Evolutionary conservation across 345 rosid genomes (phyloP).

Genomic region (Pseudoturritis turrita): DNA sequence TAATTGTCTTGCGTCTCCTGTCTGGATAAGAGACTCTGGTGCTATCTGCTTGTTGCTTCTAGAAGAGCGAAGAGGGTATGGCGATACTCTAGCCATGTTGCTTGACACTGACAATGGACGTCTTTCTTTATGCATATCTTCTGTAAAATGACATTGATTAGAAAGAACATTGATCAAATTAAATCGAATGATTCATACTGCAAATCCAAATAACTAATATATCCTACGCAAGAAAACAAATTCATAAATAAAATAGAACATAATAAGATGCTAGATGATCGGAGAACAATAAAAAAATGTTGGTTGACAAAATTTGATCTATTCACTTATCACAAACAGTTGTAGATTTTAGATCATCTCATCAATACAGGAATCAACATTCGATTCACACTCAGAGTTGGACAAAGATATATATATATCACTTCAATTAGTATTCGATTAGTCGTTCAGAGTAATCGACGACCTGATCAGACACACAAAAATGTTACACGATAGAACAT

Average conservation of each 20-base stretch:
- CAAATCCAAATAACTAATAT: neutral
- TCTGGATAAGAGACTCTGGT: neutral
- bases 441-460: too few relatives aligned
- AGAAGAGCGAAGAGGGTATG: conserved; percentile 18
- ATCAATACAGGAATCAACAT: neutral
- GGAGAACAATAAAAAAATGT: too few relatives aligned
- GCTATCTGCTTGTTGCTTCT: neutral
- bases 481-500: neutral
- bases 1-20: conserved; percentile 42
- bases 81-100: conserved; percentile 14
- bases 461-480: neutral
- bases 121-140: neutral
- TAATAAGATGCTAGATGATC: too few relatives aligned
- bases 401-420: neutral
- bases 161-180: neutral
- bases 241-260: too few relatives aligned
- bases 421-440: too few relatives aligned
- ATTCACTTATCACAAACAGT: neutral
- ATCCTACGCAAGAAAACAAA: neutral
- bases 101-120: neutral
- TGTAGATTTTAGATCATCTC: too few relatives aligned
- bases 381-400: neutral
- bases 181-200: too few relatives aligned
- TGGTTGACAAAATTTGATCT: neutral
- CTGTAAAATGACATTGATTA: neutral